A percentile compares a stretch with the other conserved stretches of the same genome.
Conservation (phyloP, 441 rosid species). For the Jatropha podagrica region DNA sequence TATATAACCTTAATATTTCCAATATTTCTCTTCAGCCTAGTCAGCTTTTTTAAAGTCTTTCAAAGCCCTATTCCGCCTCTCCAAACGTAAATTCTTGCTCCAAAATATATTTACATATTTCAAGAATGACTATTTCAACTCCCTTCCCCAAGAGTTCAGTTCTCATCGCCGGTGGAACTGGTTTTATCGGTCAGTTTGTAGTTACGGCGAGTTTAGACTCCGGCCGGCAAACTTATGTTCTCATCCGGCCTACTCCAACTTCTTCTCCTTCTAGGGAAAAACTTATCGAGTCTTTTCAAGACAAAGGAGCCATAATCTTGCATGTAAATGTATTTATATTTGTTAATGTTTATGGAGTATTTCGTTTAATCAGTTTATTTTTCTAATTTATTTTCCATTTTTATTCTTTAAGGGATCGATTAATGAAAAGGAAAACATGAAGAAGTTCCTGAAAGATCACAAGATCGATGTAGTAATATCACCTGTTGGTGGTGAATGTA, state of each 20-base stretch:
- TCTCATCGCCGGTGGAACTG: constrained; percentile 46
- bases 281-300: constrained; percentile 28
- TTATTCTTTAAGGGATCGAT: constrained; percentile 26
- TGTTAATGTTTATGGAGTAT: no score
- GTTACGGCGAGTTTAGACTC: constrained; percentile 34
- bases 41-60: neutral
- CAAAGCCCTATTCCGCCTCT: neutral
- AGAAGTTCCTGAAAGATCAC: constrained; percentile 27
- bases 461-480: constrained; percentile 45
- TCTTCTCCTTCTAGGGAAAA: constrained; percentile 20
- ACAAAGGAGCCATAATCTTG: constrained; percentile 38
- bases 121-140: constrained; percentile 33
- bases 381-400: neutral
- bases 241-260: constrained; percentile 28
- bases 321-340: constrained; percentile 13
- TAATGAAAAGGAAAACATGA: constrained; percentile 23
- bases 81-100: no score
- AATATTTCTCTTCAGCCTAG: neutral
- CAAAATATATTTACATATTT: neutral
- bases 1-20: neutral
- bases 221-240: constrained; percentile 37
- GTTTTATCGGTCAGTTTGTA: constrained; percentile 40
- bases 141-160: constrained; percentile 32
- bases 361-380: neutral
- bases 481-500: constrained; percentile 33